phyloP scores from a whole-genome alignment of 176 grass and related monocot genomes.

The Eleusine indica region DNA sequence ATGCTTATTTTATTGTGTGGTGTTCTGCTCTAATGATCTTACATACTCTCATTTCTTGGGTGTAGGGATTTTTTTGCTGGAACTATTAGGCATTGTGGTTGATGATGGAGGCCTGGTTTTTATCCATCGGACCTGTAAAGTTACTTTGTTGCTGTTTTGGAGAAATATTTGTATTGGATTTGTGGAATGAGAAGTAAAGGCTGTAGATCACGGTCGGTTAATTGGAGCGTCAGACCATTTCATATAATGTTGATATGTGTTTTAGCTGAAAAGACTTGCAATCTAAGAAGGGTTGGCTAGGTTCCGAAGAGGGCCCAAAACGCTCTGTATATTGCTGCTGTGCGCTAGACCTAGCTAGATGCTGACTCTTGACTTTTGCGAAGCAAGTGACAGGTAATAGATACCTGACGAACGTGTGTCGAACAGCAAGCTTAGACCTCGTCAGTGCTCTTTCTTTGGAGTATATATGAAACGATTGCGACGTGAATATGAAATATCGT shows the following conservation, averaged over 20 bases:
- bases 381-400: no score
- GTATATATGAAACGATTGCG: no score
- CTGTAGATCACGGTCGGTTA: constrained; percentile 1
- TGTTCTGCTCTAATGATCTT: not conserved
- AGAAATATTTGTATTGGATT: constrained; percentile 16
- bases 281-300: no score
- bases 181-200: not conserved
- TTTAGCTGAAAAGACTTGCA: no score
- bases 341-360: no score
- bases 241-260: not conserved
- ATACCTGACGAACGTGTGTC: not conserved
- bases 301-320: not conserved
- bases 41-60: not conserved
- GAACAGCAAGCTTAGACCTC: not conserved
- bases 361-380: no score
- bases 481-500: no score
- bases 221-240: not conserved
- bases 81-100: constrained; percentile 1
- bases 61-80: constrained; percentile 43
- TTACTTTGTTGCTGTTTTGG: not conserved
- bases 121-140: constrained; percentile 29
- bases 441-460: not conserved
- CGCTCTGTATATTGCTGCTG: not conserved
- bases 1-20: not conserved
- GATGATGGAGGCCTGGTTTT: not conserved